phyloP scores from a whole-genome alignment of 2,329 filamentous ascomycete species.

The Arthroderma sp. region DNA sequence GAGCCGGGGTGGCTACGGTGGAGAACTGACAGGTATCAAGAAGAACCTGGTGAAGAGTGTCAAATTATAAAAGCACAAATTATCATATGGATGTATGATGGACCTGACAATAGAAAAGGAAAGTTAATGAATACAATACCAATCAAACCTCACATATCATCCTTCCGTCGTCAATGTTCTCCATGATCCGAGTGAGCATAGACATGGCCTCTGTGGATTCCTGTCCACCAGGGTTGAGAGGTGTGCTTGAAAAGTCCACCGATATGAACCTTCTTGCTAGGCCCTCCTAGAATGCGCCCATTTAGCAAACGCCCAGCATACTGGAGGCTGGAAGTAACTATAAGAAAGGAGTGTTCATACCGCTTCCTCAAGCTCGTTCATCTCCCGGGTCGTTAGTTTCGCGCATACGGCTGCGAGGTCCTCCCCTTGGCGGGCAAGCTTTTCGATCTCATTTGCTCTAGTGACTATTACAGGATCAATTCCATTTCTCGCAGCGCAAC shows the following conservation, averaged over 20 bases:
- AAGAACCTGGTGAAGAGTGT: constrained; percentile 82
- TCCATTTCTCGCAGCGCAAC: constrained; percentile 76
- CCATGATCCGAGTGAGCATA: too few species aligned
- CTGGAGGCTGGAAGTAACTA: not conserved
- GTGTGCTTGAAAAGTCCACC: constrained; percentile 23
- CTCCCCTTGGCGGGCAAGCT: constrained; percentile 56
- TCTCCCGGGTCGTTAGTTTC: constrained; percentile 50
- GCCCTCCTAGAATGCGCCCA: constrained; percentile 27
- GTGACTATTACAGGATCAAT: constrained; percentile 58
- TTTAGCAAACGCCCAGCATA: constrained; percentile 1
- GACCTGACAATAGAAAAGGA: not conserved
- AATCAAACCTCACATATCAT: too few species aligned
- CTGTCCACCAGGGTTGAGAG: too few species aligned
- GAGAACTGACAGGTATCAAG: constrained; percentile 93
- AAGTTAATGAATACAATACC: not conserved
- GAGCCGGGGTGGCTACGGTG: constrained; percentile 71
- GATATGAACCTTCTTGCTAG: constrained; percentile 47
- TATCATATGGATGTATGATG: too few species aligned
- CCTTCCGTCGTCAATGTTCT: too few species aligned
- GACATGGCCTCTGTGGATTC: too few species aligned
- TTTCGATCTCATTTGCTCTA: constrained; percentile 60
- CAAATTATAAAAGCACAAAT: constrained; percentile 50
- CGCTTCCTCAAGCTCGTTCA: constrained; percentile 53
- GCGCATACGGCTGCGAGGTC: constrained; percentile 64
- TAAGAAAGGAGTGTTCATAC: constrained; percentile 24